phyloP scores from a whole-genome alignment of 2,329 filamentous ascomycete species.

The Tricladium varicosporioides region DNA sequence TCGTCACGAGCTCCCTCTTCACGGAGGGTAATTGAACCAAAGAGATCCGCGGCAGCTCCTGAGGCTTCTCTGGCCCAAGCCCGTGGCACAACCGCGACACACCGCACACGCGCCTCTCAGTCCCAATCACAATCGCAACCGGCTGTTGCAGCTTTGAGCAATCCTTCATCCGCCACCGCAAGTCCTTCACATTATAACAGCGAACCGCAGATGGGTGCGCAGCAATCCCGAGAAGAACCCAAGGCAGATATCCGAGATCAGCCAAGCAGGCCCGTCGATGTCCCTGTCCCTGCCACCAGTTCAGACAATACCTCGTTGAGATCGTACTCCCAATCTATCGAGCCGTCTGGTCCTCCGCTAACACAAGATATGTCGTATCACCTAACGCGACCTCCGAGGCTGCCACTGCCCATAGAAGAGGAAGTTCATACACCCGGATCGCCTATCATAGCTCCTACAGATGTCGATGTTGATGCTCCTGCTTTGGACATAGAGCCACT shows the following conservation, averaged over 20 bases:
- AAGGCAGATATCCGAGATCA: constrained; percentile 38
- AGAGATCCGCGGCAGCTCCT: constrained; percentile 56
- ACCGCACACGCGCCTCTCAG: constrained; percentile 29
- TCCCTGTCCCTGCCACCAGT: constrained; percentile 35
- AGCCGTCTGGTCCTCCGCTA: constrained; percentile 43
- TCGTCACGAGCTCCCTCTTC: constrained; percentile 26
- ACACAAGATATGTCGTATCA: constrained; percentile 53
- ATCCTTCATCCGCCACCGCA: constrained; percentile 13
- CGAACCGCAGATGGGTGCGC: constrained; percentile 23
- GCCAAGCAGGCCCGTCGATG: constrained; percentile 58
- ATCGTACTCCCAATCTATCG: constrained; percentile 47
- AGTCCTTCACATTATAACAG: constrained; percentile 17
- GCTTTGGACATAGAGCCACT: constrained; percentile 41
- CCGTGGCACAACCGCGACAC: constrained; percentile 31
- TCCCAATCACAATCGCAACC: constrained; percentile 2
- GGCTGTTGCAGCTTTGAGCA: too few species aligned
- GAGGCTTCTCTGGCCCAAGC: constrained; percentile 62
- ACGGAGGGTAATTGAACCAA: constrained; percentile 48
- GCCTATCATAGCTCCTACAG: constrained; percentile 75
- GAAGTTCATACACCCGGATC: constrained; percentile 87
- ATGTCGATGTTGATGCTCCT: constrained; percentile 37
- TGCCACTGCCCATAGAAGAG: constrained; percentile 92
- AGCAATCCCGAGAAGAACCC: constrained; percentile 30
- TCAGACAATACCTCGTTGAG: constrained; percentile 23
- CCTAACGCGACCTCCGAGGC: constrained; percentile 73